phyloP scores from a whole-genome alignment of 768 basidiomycete species.

The Multifurca ochricompacta region DNA sequence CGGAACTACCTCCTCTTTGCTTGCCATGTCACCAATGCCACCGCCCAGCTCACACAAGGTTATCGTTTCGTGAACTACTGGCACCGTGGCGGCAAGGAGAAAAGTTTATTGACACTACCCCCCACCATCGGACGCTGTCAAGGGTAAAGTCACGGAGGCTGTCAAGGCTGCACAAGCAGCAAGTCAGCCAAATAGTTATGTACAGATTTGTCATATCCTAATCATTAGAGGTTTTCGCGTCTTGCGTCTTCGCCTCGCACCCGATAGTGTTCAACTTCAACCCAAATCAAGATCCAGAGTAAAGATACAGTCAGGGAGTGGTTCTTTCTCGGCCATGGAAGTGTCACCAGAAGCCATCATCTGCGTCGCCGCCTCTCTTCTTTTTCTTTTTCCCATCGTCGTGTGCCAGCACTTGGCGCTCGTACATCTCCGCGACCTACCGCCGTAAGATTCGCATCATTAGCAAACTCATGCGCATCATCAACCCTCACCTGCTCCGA shows the following conservation, averaged over 20 bases:
- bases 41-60: constrained; percentile 80
- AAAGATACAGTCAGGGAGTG: constrained; percentile 2
- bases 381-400: constrained; percentile 63
- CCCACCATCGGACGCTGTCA: constrained; percentile 22
- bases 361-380: constrained; percentile 49
- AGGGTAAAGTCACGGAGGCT: constrained; percentile 43
- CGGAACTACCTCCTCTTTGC: constrained; percentile 94
- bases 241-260: neutral
- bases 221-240: constrained; percentile 6
- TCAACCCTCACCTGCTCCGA: constrained; percentile 69
- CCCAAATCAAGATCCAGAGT: neutral
- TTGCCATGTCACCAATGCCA: constrained; percentile 86
- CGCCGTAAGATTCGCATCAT: constrained; percentile 13
- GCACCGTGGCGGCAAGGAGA: constrained; percentile 82
- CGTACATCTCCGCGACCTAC: constrained; percentile 92
- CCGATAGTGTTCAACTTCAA: neutral
- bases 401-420: constrained; percentile 77
- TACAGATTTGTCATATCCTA: constrained; percentile 13
- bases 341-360: constrained; percentile 71
- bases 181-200: constrained; percentile 10
- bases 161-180: constrained; percentile 33
- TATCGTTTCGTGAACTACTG: constrained; percentile 85
- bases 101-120: constrained; percentile 30
- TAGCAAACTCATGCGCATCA: neutral
- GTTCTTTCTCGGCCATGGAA: neutral